Evolutionary conservation across 352 stramenopile genomes (phyloP), one percentile per base, ranked within the genome.

Genomic region (Phytophthora pistaciae): DNA sequence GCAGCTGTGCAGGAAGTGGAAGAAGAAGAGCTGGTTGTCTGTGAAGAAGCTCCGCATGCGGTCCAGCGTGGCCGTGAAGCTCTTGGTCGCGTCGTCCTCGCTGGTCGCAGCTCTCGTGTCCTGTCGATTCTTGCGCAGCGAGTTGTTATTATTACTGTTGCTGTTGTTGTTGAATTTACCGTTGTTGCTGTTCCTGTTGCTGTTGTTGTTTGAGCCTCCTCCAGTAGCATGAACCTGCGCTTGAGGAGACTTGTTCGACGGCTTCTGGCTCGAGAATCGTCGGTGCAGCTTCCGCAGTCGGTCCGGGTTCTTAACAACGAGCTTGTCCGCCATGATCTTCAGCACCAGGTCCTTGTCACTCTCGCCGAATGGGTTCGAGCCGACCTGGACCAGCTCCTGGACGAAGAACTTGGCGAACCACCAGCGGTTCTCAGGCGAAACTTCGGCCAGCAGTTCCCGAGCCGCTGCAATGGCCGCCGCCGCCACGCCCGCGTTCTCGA

Each of bases 361-460:
- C 66, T 94, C 84, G 38, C 83, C 87, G 7, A 94, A 80, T 3
- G 83, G 87, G 62, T 91, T 92, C 5, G 84, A 82, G 0, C 84
- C 86, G 5, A 94, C 70, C 60, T 94, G 84, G 1, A 90, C 61
- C 18, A 94, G 74, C 62, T 92, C 87, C 42, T 85, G 70, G 2
- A 92, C 84, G 64, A 92, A 92, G 38, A 94, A 92, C 42, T 83
- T 83, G 14, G 84, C 84, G 64, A 94, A 92, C 87, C 87, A 94
- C 84, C 84, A 92, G 44, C 73, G 71, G 60, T 94, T 94, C 40
- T 84, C 81, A 1, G 79, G 77, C 5, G 72, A 71, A 0, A 90
- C 83, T 0, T 87, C 75, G 1, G 56, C 27, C 4, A 94, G 44
- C 36, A 92, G 50, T 11, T 68, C 50, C 7, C 69, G 64, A 1